Conservation (phyloP, 1,284 basidiomycete species). For the Pseudozyma tsukubaensis region DNA sequence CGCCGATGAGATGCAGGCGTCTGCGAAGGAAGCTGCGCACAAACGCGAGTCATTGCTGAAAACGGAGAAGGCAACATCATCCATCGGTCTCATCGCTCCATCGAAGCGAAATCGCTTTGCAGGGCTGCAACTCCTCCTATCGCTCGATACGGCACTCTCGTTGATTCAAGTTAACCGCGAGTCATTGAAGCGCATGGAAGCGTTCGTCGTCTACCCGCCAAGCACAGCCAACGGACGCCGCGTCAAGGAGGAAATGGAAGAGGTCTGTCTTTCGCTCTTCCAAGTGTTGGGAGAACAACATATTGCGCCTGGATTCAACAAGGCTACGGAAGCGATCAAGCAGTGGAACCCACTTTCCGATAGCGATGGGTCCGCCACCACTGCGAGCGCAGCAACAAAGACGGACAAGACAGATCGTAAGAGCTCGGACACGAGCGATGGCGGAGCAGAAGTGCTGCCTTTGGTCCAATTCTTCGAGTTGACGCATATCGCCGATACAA, state of each 20-base stretch:
- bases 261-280: slow-evolving; percentile 86
- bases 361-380: slow-evolving; percentile 1
- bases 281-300: slow-evolving; percentile 83
- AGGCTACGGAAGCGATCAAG: slow-evolving; percentile 71
- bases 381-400: background rate
- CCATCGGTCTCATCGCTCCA: no score
- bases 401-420: background rate
- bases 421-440: slow-evolving; percentile 70
- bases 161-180: slow-evolving; percentile 92
- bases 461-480: slow-evolving; percentile 96
- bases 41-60: no score
- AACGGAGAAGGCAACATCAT: no score
- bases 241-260: slow-evolving; percentile 80
- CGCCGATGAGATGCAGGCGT: background rate
- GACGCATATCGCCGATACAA: slow-evolving; percentile 95
- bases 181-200: slow-evolving; percentile 88
- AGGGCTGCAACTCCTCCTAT: slow-evolving; percentile 76
- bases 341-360: slow-evolving; percentile 47
- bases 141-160: slow-evolving; percentile 88
- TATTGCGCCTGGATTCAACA: slow-evolving; percentile 85
- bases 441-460: slow-evolving; percentile 85
- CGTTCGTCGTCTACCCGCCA: slow-evolving; percentile 82
- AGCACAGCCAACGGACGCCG: slow-evolving; percentile 70
- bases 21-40: no score
- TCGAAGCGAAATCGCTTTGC: slow-evolving; percentile 16